Evolutionary conservation across 208 protist genomes (phyloP), one percentile per base, ranked within the genome.

Genomic region (Trypanosoma vivax): DNA sequence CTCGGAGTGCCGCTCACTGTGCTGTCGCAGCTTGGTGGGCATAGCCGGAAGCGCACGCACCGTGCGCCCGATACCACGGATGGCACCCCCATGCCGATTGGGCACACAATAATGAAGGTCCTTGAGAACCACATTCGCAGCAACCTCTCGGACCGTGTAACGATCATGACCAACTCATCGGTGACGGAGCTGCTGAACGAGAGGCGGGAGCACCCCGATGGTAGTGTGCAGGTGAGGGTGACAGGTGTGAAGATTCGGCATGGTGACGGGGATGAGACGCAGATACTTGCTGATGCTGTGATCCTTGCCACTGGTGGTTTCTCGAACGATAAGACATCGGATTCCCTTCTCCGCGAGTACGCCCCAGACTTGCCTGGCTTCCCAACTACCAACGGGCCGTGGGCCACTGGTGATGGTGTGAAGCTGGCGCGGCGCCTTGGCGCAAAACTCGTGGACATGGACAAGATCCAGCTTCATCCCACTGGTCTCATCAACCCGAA

Each of bases 401-500:
- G 84, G 49, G 60, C 70, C 39, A 89, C 81, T 33, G 86, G 83
- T 30, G 86, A 94, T 52, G 83, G 86, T 46, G 65, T 90, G 49
- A 83, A 85, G 59, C 70, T 85, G 3, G 73, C 73, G 23, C 54
- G 74, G 60, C 56, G 64, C 47, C 50, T 90, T 39, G 87, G 78
- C 14, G 75, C 71, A 10, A 45, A 53, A 9, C 56, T 80, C 25
- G 60, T 79, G 21, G 80, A 90, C 30, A 82, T 85, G 77, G 70
- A 82, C 33, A 50, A 57, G 21, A 72, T 90, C 18, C 80, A 92
- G 67, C 66, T 98, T 9, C 95, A 98, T 66, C 96, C 96, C 6
- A 96, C 93, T 27, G 87, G 80, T 31, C 88, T 98, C 28, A 74
- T 98, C 14, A 70, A 97, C 60, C 90, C 89, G 9, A 70, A 53